Evolutionary conservation across 306 rosid genomes (phyloP).

Genomic region (Luffa acutangula): DNA sequence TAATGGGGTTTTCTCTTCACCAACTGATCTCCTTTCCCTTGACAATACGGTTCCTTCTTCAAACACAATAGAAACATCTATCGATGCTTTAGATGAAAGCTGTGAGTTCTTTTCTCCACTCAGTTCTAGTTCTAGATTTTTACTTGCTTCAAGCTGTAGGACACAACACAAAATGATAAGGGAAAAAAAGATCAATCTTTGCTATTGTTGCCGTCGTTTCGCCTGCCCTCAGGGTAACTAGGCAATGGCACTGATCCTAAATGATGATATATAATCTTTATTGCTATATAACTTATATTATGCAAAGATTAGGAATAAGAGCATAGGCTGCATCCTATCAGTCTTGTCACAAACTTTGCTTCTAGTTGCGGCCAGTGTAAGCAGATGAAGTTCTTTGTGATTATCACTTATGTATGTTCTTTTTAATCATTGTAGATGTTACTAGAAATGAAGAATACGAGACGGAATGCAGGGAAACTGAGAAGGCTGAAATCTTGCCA

Average conservation of each 20-base stretch:
- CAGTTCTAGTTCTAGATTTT: neutral
- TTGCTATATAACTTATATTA: neutral
- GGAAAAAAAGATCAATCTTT: neutral
- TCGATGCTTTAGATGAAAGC: conserved; percentile 34
- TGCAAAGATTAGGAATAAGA: neutral
- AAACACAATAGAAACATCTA: conserved; percentile 16
- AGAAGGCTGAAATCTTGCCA: conserved; percentile 22
- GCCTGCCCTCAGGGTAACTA: neutral
- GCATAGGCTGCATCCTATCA: neutral
- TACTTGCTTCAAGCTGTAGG: neutral
- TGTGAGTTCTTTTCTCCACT: conserved; percentile 39
- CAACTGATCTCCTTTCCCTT: conserved; percentile 21
- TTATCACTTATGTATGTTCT: neutral
- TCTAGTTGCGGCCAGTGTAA: neutral
- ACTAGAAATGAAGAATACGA: conserved; percentile 21
- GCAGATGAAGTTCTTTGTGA: neutral
- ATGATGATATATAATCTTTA: neutral
- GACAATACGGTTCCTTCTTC: conserved; percentile 22
- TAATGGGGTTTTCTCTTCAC: conserved; percentile 13
- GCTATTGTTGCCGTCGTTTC: neutral
- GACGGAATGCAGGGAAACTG: conserved; percentile 24
- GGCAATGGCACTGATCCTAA: neutral
- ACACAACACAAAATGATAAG: neutral
- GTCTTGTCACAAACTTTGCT: neutral
- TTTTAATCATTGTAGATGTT: conserved; percentile 19